Conservation (phyloP, 306 rosid genomes). For the Vigna angularis region DNA sequence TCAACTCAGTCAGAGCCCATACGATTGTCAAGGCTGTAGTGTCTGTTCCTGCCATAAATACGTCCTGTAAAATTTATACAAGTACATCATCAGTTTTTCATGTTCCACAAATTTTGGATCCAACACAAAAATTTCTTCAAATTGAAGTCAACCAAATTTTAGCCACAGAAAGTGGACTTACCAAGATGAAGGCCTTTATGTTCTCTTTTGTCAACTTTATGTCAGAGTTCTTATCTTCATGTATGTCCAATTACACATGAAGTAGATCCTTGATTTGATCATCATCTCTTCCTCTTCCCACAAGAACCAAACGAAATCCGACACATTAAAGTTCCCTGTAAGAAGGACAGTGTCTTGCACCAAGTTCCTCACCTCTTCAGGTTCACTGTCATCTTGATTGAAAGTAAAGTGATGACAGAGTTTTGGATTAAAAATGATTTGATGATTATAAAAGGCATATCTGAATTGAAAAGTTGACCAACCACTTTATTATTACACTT, state of each 20-base stretch:
- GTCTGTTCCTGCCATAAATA: slow-evolving; percentile 71
- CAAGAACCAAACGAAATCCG: slow-evolving; percentile 63
- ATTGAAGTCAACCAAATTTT: too few relatives aligned
- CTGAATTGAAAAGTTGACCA: too few relatives aligned
- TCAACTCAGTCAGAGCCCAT: slow-evolving; percentile 73
- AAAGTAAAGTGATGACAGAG: too few relatives aligned
- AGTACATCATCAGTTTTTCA: not conserved
- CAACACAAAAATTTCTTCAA: not conserved
- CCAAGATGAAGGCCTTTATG: slow-evolving; percentile 71
- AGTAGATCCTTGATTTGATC: slow-evolving; percentile 55
- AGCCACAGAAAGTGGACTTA: slow-evolving; percentile 31
- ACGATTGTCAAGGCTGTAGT: slow-evolving; percentile 60
- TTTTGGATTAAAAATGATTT: too few relatives aligned
- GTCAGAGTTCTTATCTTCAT: slow-evolving; percentile 57
- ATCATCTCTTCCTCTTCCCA: slow-evolving; percentile 43
- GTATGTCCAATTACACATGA: slow-evolving; percentile 62
- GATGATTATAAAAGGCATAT: too few relatives aligned
- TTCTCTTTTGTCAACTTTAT: slow-evolving; percentile 60
- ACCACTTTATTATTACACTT: too few relatives aligned
- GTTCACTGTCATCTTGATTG: slow-evolving; percentile 48
- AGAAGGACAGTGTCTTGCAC: slow-evolving; percentile 55
- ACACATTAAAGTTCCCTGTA: slow-evolving; percentile 49
- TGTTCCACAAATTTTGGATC: not conserved
- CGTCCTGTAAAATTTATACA: slow-evolving; percentile 48
- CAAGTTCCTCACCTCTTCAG: slow-evolving; percentile 51